Conservation (phyloP, 306 rosid genomes). For the Prunus kanzakura region DNA sequence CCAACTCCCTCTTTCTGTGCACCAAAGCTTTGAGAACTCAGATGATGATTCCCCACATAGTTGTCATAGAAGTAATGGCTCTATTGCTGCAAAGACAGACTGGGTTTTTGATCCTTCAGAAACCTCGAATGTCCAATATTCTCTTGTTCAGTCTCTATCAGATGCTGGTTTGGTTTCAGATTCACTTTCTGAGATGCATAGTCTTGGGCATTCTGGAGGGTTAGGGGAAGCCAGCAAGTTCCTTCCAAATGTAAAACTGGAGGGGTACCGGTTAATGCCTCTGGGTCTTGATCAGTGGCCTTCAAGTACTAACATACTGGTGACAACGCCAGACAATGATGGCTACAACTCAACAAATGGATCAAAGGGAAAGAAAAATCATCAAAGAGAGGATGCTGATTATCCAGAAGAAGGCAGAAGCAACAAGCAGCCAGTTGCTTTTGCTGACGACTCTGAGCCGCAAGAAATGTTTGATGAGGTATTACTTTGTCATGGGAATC, state of each 20-base stretch:
- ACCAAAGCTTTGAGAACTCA: slow-evolving; percentile 15
- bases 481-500: slow-evolving; percentile 15
- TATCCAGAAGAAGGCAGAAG: slow-evolving; percentile 25
- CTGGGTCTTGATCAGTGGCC: background rate
- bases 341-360: background rate
- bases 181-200: slow-evolving; percentile 17
- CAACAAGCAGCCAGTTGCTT: slow-evolving; percentile 29
- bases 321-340: background rate
- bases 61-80: slow-evolving; percentile 18
- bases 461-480: slow-evolving; percentile 35
- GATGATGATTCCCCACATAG: slow-evolving; percentile 20
- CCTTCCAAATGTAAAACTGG: slow-evolving; percentile 14
- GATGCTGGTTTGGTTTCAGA: slow-evolving; percentile 21
- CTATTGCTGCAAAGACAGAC: slow-evolving; percentile 19
- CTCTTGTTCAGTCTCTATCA: slow-evolving; percentile 23
- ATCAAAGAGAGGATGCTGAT: slow-evolving; percentile 13
- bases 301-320: background rate
- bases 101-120: slow-evolving; percentile 15
- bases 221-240: slow-evolving; percentile 19
- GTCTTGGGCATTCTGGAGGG: slow-evolving; percentile 4
- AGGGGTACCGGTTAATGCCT: background rate
- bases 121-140: slow-evolving; percentile 18
- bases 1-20: slow-evolving; percentile 5
- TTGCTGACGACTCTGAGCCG: slow-evolving; percentile 23
- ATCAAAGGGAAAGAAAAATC: slow-evolving; percentile 31